Evolutionary conservation across 1,284 basidiomycete genomes (phyloP).

Genomic region (Ganoderma lucidum): DNA sequence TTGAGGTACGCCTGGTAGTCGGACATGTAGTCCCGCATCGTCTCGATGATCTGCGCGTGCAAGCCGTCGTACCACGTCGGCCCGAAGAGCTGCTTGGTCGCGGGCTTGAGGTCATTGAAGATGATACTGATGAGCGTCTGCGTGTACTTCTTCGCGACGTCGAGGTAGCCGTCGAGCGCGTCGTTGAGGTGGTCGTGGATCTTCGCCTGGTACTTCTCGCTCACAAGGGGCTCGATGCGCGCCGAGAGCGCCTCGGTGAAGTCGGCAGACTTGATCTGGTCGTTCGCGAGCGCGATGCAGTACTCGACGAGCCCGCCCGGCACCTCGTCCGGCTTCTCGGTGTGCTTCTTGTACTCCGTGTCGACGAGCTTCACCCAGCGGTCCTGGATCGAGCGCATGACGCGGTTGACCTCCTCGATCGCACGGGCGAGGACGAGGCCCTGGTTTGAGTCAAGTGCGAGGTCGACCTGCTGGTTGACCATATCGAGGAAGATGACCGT

Average conservation of each 20-base stretch:
- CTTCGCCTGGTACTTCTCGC: conserved; percentile 87
- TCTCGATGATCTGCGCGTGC: conserved; percentile 89
- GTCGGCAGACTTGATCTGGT: conserved; percentile 97
- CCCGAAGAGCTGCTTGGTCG: conserved; percentile 88
- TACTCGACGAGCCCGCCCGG: conserved; percentile 94
- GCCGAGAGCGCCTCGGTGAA: conserved; percentile 88
- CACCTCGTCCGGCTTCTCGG: conserved; percentile 90
- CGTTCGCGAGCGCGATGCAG: conserved; percentile 97
- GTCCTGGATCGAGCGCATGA: conserved; percentile 91
- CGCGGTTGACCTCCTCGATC: conserved; percentile 87
- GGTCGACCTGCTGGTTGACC: conserved; percentile 97
- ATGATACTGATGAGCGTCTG: conserved; percentile 94
- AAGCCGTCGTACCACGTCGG: conserved; percentile 89
- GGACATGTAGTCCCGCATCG: conserved; percentile 94
- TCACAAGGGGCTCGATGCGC: conserved; percentile 91
- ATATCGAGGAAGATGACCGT: conserved; percentile 97
- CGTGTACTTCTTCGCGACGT: conserved; percentile 97
- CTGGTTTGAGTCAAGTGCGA: conserved; percentile 95
- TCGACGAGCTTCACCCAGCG: conserved; percentile 91
- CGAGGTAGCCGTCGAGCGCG: conserved; percentile 97
- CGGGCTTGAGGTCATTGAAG: conserved; percentile 94
- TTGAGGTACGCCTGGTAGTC: conserved; percentile 95
- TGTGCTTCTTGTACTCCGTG: conserved; percentile 87
- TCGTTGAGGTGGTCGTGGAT: conserved; percentile 93
- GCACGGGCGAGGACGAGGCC: conserved; percentile 93